Evolutionary conservation across 73 alveolate species (phyloP).

Genomic region (Paramecium pentaurelia): DNA sequence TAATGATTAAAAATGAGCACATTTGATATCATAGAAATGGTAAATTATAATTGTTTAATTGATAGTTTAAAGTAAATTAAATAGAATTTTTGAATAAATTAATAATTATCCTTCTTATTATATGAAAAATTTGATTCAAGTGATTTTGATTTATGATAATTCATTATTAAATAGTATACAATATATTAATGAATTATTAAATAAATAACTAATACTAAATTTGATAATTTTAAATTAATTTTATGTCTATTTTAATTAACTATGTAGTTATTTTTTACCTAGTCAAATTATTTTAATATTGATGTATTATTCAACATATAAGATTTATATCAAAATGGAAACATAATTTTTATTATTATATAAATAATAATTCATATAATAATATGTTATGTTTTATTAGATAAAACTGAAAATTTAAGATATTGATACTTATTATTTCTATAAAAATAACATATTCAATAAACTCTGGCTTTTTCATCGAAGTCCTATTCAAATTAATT

Average conservation of each 20-base stretch:
- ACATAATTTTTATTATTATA: too few relatives aligned
- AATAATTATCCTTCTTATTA: not conserved
- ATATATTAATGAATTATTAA: not conserved
- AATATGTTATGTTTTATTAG: too few relatives aligned
- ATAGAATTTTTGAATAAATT: not conserved
- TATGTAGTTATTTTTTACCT: not conserved
- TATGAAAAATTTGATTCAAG: too few relatives aligned
- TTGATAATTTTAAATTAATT: not conserved
- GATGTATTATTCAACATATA: not conserved
- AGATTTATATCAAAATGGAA: too few relatives aligned
- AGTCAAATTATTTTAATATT: not conserved
- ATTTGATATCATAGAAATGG: not conserved
- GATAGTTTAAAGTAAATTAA: not conserved
- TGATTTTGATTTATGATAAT: not conserved
- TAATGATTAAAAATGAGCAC: not conserved
- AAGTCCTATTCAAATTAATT: slow-evolving; percentile 8
- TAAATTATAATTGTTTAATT: too few relatives aligned
- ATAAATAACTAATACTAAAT: not conserved
- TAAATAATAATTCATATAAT: not conserved
- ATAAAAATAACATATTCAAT: not conserved
- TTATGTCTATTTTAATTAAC: too few relatives aligned
- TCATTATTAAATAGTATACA: not conserved
- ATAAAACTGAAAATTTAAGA: not conserved
- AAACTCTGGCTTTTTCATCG: slow-evolving; percentile 17
- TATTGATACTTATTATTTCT: not conserved